phyloP scores from a whole-genome alignment of 306 rosid species.

The Gastrolobium bilobum region DNA sequence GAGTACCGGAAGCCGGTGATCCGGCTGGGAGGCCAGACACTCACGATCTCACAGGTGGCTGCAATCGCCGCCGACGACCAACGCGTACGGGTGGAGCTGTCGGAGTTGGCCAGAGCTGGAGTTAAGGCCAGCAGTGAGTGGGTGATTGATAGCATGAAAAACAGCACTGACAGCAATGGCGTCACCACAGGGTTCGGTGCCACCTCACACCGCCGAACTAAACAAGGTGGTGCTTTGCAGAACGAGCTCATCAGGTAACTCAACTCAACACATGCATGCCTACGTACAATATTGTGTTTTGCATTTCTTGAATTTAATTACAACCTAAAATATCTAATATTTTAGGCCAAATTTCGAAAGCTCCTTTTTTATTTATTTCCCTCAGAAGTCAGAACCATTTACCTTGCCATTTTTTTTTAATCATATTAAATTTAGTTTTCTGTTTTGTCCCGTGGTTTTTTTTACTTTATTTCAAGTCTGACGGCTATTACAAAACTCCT shows the following conservation, averaged over 20 bases:
- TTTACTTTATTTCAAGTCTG: no score
- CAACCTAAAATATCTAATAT: no score
- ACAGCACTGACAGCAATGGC: constrained; percentile 86
- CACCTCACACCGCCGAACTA: constrained; percentile 88
- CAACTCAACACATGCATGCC: neutral
- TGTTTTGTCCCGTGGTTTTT: no score
- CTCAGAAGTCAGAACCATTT: no score
- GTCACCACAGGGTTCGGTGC: constrained; percentile 97
- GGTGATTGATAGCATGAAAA: constrained; percentile 86
- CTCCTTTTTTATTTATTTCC: no score
- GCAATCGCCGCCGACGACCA: constrained; percentile 63
- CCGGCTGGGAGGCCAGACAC: constrained; percentile 71
- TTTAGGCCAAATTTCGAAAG: no score
- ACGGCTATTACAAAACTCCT: no score
- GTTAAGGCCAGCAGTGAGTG: constrained; percentile 95
- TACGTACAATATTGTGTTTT: no score
- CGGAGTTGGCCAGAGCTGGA: constrained; percentile 74
- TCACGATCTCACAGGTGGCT: constrained; percentile 88
- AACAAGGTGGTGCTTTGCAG: constrained; percentile 87
- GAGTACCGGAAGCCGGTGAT: constrained; percentile 76
- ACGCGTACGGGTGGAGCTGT: constrained; percentile 65
- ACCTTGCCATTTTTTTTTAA: no score
- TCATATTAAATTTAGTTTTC: no score
- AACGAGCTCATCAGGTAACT: constrained; percentile 78
- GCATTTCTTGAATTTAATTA: no score